These are phyloP conservation scores for Corylus avellana DNA, from an alignment of 306 rosid genomes.

Conservation along the genomic window DNA sequence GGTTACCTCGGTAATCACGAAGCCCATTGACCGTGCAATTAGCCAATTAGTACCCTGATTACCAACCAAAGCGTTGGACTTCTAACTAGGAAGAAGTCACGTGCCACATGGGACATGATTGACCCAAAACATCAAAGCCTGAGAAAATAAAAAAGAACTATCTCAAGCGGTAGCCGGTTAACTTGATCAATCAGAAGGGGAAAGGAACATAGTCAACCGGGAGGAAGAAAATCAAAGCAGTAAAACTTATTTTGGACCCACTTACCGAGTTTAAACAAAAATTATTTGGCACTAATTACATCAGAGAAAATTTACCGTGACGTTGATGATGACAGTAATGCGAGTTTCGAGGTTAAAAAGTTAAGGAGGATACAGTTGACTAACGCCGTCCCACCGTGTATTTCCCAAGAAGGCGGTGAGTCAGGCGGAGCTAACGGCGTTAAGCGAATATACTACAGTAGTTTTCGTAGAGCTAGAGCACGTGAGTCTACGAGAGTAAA, in stretches of 20 bases:
- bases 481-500: conserved; percentile 18
- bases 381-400: conserved; percentile 19
- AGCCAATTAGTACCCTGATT: background rate
- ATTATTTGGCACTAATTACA: conserved; percentile 30
- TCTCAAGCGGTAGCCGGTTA: conserved; percentile 15
- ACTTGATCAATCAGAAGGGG: background rate
- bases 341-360: conserved; percentile 22
- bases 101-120: conserved; percentile 34
- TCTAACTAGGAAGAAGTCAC: conserved; percentile 22
- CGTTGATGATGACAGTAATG: conserved; percentile 6
- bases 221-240: conserved; percentile 17
- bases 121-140: background rate
- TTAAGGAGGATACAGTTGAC: conserved; percentile 14
- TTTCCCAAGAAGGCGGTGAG: conserved; percentile 5
- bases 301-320: conserved; percentile 13
- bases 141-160: background rate
- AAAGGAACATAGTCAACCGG: conserved; percentile 15
- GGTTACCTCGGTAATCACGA: background rate
- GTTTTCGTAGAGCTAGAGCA: background rate
- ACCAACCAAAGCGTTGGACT: conserved; percentile 17
- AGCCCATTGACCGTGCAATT: conserved; percentile 1
- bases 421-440: conserved; percentile 22
- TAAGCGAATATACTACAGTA: background rate
- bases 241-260: conserved; percentile 4
- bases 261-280: conserved; percentile 22